These are phyloP conservation scores for Fusarium anguioides DNA, from an alignment of 2,329 filamentous ascomycete genomes.

Conservation along the genomic window DNA sequence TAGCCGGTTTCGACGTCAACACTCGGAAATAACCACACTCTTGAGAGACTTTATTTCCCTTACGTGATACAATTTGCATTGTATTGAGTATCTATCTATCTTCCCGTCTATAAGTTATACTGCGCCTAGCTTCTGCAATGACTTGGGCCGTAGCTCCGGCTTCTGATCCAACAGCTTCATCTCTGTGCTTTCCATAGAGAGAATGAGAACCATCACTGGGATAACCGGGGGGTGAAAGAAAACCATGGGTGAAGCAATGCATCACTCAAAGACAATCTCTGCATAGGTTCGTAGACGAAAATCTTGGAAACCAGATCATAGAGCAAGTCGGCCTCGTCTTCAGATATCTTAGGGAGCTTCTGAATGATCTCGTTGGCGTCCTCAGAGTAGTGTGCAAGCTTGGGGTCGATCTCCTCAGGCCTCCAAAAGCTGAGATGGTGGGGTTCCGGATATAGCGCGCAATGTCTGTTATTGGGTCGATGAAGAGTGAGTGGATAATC, in stretches of 20 bases:
- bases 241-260: constrained; percentile 26
- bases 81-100: neutral
- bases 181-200: too few relatives aligned
- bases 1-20: constrained; percentile 11
- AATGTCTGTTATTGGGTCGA: too few relatives aligned
- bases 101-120: neutral
- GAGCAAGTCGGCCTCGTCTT: constrained; percentile 10
- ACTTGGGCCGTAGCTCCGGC: too few relatives aligned
- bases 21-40: neutral
- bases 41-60: neutral
- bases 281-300: constrained; percentile 30
- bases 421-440: too few relatives aligned
- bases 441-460: too few relatives aligned
- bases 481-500: constrained; percentile 1
- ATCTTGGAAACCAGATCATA: constrained; percentile 18
- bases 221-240: too few relatives aligned
- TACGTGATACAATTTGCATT: neutral
- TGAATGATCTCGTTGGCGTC: constrained; percentile 1
- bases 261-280: neutral
- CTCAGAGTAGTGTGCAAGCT: too few relatives aligned
- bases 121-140: too few relatives aligned
- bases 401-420: too few relatives aligned
- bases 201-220: too few relatives aligned
- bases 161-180: too few relatives aligned
- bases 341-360: constrained; percentile 12